phyloP scores from a whole-genome alignment of 305 asterid species.

The Solanum hybrid region DNA sequence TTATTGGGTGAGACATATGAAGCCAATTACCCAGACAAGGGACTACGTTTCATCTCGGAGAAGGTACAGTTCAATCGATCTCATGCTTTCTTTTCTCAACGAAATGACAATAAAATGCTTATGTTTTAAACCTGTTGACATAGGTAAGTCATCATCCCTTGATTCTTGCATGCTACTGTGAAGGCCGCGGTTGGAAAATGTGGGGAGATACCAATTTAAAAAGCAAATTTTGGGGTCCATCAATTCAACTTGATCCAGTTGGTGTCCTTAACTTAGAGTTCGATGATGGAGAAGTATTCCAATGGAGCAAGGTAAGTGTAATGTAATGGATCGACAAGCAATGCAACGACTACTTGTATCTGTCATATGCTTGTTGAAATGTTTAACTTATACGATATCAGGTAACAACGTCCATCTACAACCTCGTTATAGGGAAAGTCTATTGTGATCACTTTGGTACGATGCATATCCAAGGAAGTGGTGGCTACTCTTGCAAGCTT shows the following conservation, averaged over 20 bases:
- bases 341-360: not conserved
- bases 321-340: not conserved
- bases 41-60: slow-evolving; percentile 23
- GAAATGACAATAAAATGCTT: not conserved
- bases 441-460: slow-evolving; percentile 25
- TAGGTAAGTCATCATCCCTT: slow-evolving; percentile 34
- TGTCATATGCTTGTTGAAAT: too few species aligned
- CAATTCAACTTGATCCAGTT: slow-evolving; percentile 26
- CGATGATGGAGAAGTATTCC: slow-evolving; percentile 28
- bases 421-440: slow-evolving; percentile 19
- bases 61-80: slow-evolving; percentile 2
- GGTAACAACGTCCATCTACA: slow-evolving; percentile 29
- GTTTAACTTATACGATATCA: not conserved
- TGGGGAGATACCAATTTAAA: slow-evolving; percentile 21
- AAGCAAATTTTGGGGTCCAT: slow-evolving; percentile 27
- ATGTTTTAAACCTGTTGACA: not conserved
- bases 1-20: slow-evolving; percentile 27
- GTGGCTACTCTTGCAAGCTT: slow-evolving; percentile 15
- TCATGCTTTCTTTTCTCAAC: not conserved
- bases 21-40: slow-evolving; percentile 25
- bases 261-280: slow-evolving; percentile 22
- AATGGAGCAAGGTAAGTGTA: slow-evolving; percentile 21
- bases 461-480: slow-evolving; percentile 21
- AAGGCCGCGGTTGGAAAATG: slow-evolving; percentile 26
- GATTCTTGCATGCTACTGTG: slow-evolving; percentile 26